Evolutionary conservation across 805 yeast genomes (phyloP), one percentile per base, ranked within the genome.

Genomic region (Sugiyamaella mastotermitis): DNA sequence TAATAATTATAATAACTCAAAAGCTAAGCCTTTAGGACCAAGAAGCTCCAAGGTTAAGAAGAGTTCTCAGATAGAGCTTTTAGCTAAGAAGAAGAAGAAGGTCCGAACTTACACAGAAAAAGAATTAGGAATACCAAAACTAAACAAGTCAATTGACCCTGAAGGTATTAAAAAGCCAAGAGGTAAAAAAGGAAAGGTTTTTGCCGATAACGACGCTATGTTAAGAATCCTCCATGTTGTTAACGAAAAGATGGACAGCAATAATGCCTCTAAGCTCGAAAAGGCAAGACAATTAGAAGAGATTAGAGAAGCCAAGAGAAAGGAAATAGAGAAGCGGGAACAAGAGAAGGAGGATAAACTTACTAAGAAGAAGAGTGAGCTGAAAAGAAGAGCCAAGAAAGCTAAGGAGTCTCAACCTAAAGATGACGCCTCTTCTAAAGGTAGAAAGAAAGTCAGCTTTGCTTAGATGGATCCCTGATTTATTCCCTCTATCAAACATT

Each of bases 201-300:
- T 57, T 39, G 57, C 56, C 14, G 58, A 46, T 19, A 94, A 83
- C 52, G 71, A 76, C 49, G 85, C 86, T 54, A 60, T 86, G 63
- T 74, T 73, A 47, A 71, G 94, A 59, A 68, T 90, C 43, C 76
- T 88, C 37, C 80, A 78, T 47, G 76, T 81, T 22, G 86, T 92
- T 39, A 87, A 86, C 51, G 94, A 87, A 55, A 75, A 80, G 44
- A 71, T 78, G 47, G 97, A 90, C 45, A 71, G 74, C 30, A 73
- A 76, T 6, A 79, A 81, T 51, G 95, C 88, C 54, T 82, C 95
- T 49, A 92, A 87, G 61, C 67, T 92, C 40, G 98, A 90, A 56
- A 85, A 84, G 56, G 80, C 95, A 0, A 76, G 84, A 55, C 79
- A 94, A 60, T 68, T 92, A 33, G 97, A 90, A 60, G 94, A 84